Conservation (phyloP, 2,329 filamentous ascomycete species). For the Sarocladium kiliense region DNA sequence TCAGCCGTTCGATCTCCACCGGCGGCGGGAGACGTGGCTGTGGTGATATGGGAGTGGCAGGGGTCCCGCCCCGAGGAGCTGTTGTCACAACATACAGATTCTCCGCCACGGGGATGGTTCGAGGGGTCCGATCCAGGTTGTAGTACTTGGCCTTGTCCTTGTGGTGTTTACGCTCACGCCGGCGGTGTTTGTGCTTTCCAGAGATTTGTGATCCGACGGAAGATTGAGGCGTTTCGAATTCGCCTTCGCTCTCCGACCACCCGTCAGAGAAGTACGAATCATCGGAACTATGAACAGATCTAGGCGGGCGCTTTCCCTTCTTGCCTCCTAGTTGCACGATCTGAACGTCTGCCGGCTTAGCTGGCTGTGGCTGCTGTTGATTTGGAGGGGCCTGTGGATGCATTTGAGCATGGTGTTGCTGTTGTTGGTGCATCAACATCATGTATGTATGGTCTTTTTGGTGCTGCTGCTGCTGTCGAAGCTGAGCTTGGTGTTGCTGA, state of each 20-base stretch:
- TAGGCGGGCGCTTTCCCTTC: neutral
- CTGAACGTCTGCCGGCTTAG: neutral
- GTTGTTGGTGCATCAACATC: constrained; percentile 1
- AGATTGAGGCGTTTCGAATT: neutral
- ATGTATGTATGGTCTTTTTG: neutral
- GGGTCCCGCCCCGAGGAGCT: neutral
- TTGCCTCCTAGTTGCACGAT: neutral
- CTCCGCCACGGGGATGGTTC: neutral
- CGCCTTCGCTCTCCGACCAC: neutral
- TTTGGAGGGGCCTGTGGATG: neutral
- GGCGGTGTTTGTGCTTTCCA: neutral
- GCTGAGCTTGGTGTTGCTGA: neutral
- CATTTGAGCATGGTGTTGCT: constrained; percentile 1
- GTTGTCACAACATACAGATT: neutral
- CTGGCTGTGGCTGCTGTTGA: neutral
- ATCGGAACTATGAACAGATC: neutral
- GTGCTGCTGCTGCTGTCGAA: neutral
- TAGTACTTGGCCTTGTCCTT: constrained; percentile 10
- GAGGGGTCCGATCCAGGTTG: neutral
- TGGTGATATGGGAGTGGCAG: neutral
- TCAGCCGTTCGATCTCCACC: neutral
- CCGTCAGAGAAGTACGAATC: neutral
- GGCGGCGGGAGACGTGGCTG: constrained; percentile 3
- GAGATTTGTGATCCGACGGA: neutral
- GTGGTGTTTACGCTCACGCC: neutral